phyloP scores from a whole-genome alignment of 2,329 filamentous ascomycete species.

The Macrophomina pseudophaseolina region DNA sequence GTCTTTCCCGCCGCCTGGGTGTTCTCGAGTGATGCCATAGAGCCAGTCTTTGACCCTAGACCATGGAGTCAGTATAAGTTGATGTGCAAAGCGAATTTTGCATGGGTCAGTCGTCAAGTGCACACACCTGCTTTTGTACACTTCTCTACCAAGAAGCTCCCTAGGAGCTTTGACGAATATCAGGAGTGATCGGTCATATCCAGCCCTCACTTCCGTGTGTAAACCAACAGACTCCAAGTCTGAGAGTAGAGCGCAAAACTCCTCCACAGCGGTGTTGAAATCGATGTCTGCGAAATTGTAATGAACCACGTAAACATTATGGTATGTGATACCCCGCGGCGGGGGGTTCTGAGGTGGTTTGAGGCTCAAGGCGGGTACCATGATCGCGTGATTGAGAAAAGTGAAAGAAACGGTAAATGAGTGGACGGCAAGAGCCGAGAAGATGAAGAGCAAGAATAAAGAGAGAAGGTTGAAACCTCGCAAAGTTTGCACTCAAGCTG shows the following conservation, averaged over 20 bases:
- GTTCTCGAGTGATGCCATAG: conserved; percentile 70
- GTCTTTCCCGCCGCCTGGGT: conserved; percentile 55
- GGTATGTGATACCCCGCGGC: conserved; percentile 17
- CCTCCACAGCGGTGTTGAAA: conserved; percentile 31
- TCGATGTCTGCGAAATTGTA: conserved; percentile 38
- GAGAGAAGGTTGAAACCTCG: background rate
- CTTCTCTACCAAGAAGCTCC: conserved; percentile 39
- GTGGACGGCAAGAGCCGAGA: conserved; percentile 16
- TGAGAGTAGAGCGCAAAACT: conserved; percentile 34
- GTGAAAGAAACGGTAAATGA: conserved; percentile 2
- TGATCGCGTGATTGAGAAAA: background rate
- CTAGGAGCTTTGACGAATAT: conserved; percentile 39
- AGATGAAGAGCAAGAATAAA: background rate
- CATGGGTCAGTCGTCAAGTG: background rate
- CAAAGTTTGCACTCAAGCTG: conserved; percentile 6
- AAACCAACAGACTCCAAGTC: conserved; percentile 38
- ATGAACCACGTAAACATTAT: conserved; percentile 41
- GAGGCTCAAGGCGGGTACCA: background rate
- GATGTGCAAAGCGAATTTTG: too few relatives aligned
- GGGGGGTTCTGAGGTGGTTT: background rate
- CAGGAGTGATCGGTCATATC: conserved; percentile 38
- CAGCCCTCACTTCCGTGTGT: conserved; percentile 39
- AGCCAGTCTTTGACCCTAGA: conserved; percentile 81
- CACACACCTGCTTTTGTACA: conserved; percentile 39
- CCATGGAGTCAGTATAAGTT: background rate